Conservation (phyloP, 305 asterid genomes). For the Solanum hybrid region DNA sequence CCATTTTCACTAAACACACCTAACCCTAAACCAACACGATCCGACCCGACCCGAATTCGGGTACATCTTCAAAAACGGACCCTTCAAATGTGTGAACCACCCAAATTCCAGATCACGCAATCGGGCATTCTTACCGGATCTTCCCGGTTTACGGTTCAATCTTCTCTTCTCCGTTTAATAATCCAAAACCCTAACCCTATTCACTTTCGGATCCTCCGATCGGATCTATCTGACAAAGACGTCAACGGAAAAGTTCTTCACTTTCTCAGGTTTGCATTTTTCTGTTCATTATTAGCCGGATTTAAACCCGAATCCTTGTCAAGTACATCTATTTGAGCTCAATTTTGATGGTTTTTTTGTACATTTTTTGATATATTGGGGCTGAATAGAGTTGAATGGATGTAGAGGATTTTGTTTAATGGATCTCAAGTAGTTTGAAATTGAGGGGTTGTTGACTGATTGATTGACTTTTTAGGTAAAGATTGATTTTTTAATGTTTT, state of each 20-base stretch:
- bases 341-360: not conserved
- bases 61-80: not conserved
- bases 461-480: not conserved
- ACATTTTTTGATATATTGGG: not conserved
- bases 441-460: not conserved
- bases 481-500: not conserved
- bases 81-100: not conserved
- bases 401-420: not conserved
- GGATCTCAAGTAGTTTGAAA: not conserved
- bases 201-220: conserved; percentile 2
- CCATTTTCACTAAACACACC: not conserved
- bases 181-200: conserved; percentile 1
- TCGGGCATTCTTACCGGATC: conserved; percentile 2
- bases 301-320: not conserved
- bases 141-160: conserved; percentile 1
- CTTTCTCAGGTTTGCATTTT: not conserved
- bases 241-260: not conserved
- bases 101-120: not conserved
- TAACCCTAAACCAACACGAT: not conserved
- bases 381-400: not conserved
- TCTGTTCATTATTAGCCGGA: not conserved
- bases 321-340: not conserved
- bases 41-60: not conserved
- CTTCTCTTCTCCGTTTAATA: not conserved
- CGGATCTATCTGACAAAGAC: not conserved